These are phyloP conservation scores for Xylaria hypoxylon DNA, from an alignment of 2,329 filamentous ascomycete genomes.

Conservation along the genomic window DNA sequence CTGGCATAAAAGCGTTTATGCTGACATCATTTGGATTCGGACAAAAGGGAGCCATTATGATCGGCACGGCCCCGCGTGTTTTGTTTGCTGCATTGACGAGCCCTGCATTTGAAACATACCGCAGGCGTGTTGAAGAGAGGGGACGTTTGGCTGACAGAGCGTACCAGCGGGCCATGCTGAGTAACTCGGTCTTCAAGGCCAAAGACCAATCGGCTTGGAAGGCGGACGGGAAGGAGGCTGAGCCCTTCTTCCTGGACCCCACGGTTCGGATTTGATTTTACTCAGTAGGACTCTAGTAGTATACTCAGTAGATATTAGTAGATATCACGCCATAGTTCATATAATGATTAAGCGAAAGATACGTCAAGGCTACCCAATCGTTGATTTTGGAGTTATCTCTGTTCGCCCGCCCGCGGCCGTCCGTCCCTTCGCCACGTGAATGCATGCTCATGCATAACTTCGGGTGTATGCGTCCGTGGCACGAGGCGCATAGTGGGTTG, in stretches of 20 bases:
- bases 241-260: conserved; percentile 30
- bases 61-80: conserved; percentile 94
- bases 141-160: conserved; percentile 30
- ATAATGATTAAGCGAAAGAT: conserved; percentile 14
- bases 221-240: conserved; percentile 7
- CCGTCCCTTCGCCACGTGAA: background rate
- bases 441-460: background rate
- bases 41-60: conserved; percentile 96
- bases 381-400: conserved; percentile 22
- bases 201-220: conserved; percentile 36
- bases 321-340: conserved; percentile 23
- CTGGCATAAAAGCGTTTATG: conserved; percentile 97
- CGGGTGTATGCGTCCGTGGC: no score
- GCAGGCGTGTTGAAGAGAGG: conserved; percentile 26
- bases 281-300: no score
- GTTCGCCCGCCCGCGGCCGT: background rate
- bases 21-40: conserved; percentile 99
- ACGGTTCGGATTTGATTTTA: conserved; percentile 26
- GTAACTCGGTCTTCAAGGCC: conserved; percentile 34
- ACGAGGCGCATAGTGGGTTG: no score
- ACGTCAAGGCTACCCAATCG: conserved; percentile 20
- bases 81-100: conserved; percentile 91
- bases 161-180: conserved; percentile 34
- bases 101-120: conserved; percentile 80
- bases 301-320: no score